Evolutionary conservation across 2,329 filamentous ascomycete genomes (phyloP).

Genomic region (Bretziella fagacearum): DNA sequence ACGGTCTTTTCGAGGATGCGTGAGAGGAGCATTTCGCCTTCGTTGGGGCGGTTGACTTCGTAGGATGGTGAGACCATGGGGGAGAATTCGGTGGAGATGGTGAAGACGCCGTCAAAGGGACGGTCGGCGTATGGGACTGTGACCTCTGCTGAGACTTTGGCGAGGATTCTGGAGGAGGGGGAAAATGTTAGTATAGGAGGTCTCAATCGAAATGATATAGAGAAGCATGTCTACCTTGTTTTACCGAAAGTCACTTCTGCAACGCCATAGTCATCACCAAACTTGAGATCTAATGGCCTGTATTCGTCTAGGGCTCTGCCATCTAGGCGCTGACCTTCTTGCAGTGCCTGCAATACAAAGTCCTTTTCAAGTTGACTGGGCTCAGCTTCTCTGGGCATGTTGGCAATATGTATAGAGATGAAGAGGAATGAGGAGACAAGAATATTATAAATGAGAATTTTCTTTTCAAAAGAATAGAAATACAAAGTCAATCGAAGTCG

Average conservation of each 20-base stretch:
- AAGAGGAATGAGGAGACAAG: constrained; percentile 5
- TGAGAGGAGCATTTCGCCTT: constrained; percentile 71
- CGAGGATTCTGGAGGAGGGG: constrained; percentile 49
- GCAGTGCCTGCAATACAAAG: constrained; percentile 70
- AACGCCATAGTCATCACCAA: constrained; percentile 82
- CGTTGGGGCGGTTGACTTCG: constrained; percentile 67
- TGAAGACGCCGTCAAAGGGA: constrained; percentile 90
- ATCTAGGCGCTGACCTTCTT: constrained; percentile 68
- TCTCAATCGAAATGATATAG: neutral
- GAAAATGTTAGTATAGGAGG: constrained; percentile 6
- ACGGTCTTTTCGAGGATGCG: constrained; percentile 87
- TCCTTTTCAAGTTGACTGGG: constrained; percentile 76
- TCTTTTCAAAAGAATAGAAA: neutral
- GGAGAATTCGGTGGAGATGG: constrained; percentile 75
- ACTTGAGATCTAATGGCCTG: constrained; percentile 57
- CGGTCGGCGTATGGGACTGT: constrained; percentile 71
- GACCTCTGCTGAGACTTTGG: constrained; percentile 75
- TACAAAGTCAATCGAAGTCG: neutral
- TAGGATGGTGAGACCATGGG: constrained; percentile 86
- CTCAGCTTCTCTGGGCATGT: constrained; percentile 83
- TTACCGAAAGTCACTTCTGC: constrained; percentile 78
- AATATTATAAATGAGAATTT: constrained; percentile 4
- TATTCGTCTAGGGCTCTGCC: constrained; percentile 67
- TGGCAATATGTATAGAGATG: constrained; percentile 18
- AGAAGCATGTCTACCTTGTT: constrained; percentile 46